phyloP scores from a whole-genome alignment of 352 stramenopile genomes.

The Thraustotheca clavata region DNA sequence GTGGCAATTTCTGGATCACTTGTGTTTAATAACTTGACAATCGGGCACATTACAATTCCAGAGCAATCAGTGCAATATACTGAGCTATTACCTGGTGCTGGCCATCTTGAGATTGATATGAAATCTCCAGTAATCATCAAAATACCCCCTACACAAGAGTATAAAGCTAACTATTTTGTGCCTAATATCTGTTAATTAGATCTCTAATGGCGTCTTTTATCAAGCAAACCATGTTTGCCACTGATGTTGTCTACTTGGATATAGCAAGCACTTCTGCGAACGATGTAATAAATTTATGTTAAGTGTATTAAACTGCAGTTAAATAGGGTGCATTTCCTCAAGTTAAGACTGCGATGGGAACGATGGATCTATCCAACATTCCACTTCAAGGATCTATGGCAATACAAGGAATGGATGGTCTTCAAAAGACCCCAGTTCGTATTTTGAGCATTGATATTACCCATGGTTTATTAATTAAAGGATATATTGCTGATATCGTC shows the following conservation, averaged over 20 bases:
- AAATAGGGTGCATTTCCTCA: conserved; percentile 55
- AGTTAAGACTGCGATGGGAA: conserved; percentile 64
- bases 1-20: not conserved
- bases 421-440: conserved; percentile 47
- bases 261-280: not conserved
- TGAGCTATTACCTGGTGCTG: not conserved
- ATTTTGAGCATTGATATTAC: conserved; percentile 60
- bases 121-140: not conserved
- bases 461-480: conserved; percentile 22
- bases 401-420: conserved; percentile 64
- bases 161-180: not conserved
- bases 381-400: conserved; percentile 43
- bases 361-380: conserved; percentile 49
- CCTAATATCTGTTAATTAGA: not conserved
- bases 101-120: conserved; percentile 4
- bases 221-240: not conserved
- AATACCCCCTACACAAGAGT: not conserved
- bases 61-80: conserved; percentile 3
- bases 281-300: not conserved
- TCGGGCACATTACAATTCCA: not conserved
- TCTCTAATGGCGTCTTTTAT: conserved; percentile 9
- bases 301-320: not conserved
- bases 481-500: not conserved
- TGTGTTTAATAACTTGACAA: not conserved
- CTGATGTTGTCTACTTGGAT: not conserved